A percentile compares a stretch with the other conserved stretches of the same genome.
These are phyloP conservation scores for Dactylorhiza incarnata DNA, from an alignment of 106 monocot species.

Conservation along the genomic window DNA sequence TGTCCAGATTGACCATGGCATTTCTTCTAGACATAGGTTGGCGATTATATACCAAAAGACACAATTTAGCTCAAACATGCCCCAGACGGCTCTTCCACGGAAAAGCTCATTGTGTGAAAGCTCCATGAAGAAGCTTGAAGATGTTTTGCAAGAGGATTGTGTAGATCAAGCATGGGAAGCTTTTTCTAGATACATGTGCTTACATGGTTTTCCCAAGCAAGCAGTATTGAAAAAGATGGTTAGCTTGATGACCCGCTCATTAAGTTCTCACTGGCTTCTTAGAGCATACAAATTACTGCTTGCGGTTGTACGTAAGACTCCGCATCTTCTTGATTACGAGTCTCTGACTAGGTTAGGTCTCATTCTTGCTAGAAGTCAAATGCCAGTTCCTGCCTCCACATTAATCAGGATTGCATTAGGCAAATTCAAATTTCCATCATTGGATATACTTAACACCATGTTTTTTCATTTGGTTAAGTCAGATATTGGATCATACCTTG, in stretches of 20 bases:
- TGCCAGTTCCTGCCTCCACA: slow-evolving; percentile 46
- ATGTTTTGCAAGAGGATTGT: slow-evolving; percentile 26
- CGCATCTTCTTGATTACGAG: slow-evolving; percentile 35
- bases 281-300: slow-evolving; percentile 52
- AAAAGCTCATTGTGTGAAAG: slow-evolving; percentile 24
- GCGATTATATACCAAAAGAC: not conserved
- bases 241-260: slow-evolving; percentile 35
- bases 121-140: slow-evolving; percentile 36
- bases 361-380: slow-evolving; percentile 47
- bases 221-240: slow-evolving; percentile 40
- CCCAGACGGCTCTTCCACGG: slow-evolving; percentile 13
- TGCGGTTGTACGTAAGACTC: slow-evolving; percentile 24
- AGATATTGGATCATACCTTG: slow-evolving; percentile 54
- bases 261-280: slow-evolving; percentile 33
- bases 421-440: slow-evolving; percentile 27
- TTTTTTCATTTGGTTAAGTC: slow-evolving; percentile 69
- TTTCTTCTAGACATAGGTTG: slow-evolving; percentile 5
- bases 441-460: slow-evolving; percentile 35
- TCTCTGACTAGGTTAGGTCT: slow-evolving; percentile 51
- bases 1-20: slow-evolving; percentile 15
- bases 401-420: slow-evolving; percentile 51
- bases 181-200: slow-evolving; percentile 37
- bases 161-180: slow-evolving; percentile 57
- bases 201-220: slow-evolving; percentile 49
- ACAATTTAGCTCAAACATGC: not conserved